phyloP scores from a whole-genome alignment of 1,284 basidiomycete species.

The Prillingera fragicola region DNA sequence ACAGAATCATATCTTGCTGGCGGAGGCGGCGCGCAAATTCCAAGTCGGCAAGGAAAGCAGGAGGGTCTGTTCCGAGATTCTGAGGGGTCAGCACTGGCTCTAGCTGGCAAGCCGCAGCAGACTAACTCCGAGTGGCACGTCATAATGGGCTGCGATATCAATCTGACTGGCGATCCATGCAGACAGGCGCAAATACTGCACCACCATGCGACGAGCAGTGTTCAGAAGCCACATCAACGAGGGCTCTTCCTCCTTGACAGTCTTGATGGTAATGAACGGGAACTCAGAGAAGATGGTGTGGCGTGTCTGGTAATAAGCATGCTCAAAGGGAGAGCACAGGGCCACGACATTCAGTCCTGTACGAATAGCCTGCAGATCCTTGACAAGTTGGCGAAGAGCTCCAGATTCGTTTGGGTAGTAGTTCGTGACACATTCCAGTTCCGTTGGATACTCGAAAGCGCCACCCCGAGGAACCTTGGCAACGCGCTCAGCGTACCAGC shows the following conservation, averaged over 20 bases:
- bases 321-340: conserved; percentile 79
- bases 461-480: conserved; percentile 50
- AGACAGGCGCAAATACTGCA: conserved; percentile 73
- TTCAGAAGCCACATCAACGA: conserved; percentile 54
- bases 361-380: conserved; percentile 64
- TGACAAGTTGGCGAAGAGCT: conserved; percentile 81
- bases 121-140: conserved; percentile 70
- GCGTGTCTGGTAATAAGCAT: conserved; percentile 73
- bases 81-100: conserved; percentile 21
- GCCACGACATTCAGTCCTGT: conserved; percentile 64
- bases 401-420: conserved; percentile 76
- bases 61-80: conserved; percentile 86
- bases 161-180: conserved; percentile 76
- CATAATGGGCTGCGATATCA: conserved; percentile 81
- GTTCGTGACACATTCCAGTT: conserved; percentile 62
- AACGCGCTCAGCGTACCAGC: conserved; percentile 61
- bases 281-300: conserved; percentile 73
- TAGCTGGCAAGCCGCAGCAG: no score
- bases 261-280: conserved; percentile 81
- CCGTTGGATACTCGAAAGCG: conserved; percentile 62
- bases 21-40: conserved; percentile 81
- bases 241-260: conserved; percentile 58
- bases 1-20: conserved; percentile 84
- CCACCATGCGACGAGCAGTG: conserved; percentile 63
- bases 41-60: conserved; percentile 80